Evolutionary conservation across 2,329 filamentous ascomycete species (phyloP).

Genomic region (Chlorencoelia australis): DNA sequence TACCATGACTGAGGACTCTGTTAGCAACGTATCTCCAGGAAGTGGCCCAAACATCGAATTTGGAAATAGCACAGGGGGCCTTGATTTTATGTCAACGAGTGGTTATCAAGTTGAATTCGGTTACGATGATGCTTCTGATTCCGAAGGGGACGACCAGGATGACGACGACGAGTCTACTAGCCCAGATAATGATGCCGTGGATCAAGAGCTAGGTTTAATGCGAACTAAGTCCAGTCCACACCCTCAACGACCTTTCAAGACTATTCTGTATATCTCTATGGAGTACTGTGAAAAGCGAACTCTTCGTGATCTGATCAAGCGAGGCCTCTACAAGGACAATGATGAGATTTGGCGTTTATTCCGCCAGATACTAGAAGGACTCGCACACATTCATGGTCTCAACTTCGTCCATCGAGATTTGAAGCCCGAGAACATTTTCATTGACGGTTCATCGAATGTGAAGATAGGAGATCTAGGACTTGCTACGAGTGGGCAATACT

Average conservation of each 20-base stretch:
- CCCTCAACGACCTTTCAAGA: constrained; percentile 47
- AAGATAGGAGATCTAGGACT: constrained; percentile 96
- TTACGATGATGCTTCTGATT: constrained; percentile 38
- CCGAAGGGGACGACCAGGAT: constrained; percentile 35
- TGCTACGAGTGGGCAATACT: constrained; percentile 77
- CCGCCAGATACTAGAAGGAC: constrained; percentile 79
- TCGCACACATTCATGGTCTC: constrained; percentile 80
- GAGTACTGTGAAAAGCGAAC: constrained; percentile 91
- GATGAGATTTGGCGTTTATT: constrained; percentile 85
- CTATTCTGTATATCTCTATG: constrained; percentile 94
- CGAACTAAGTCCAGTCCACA: constrained; percentile 23
- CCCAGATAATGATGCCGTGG: constrained; percentile 33
- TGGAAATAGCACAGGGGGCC: constrained; percentile 56
- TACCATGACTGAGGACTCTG: constrained; percentile 30
- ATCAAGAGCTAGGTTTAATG: constrained; percentile 17
- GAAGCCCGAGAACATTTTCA: constrained; percentile 96
- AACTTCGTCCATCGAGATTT: constrained; percentile 93
- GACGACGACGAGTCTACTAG: constrained; percentile 34
- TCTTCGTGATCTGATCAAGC: constrained; percentile 74
- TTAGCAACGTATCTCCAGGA: constrained; percentile 20
- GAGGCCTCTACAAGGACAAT: constrained; percentile 61
- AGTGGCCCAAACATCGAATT: constrained; percentile 21
- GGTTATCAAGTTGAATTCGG: constrained; percentile 71
- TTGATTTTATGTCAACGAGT: constrained; percentile 90
- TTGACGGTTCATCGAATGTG: constrained; percentile 80